Conservation (phyloP, 495 filamentous ascomycete species). For the Neurospora hispaniola region DNA sequence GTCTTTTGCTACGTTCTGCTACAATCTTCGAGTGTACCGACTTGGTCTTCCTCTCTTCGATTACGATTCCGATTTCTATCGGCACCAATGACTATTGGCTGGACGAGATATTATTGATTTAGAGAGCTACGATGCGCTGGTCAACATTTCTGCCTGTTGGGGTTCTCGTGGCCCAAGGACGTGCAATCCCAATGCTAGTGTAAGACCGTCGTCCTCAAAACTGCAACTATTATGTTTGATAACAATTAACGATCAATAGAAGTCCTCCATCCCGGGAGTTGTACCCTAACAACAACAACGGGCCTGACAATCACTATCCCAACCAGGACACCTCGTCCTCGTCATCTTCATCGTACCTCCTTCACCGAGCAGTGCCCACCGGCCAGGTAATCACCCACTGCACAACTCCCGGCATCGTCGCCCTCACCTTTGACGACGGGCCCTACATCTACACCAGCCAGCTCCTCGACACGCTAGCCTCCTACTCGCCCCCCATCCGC, state of each 20-base stretch:
- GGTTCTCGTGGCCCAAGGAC: neutral
- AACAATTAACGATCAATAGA: neutral
- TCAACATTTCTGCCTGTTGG: neutral
- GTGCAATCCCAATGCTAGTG: neutral
- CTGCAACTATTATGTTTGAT: neutral
- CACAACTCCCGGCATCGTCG: constrained; percentile 32
- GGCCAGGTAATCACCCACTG: constrained; percentile 47
- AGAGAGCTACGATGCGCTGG: neutral
- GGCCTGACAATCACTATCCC: too few species aligned
- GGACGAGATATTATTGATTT: neutral
- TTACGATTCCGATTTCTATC: neutral
- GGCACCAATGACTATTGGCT: neutral
- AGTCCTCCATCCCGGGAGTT: neutral
- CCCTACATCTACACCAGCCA: constrained; percentile 26
- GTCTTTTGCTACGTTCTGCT: neutral
- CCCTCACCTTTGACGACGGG: constrained; percentile 37
- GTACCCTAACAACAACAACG: too few species aligned
- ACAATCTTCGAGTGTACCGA: neutral
- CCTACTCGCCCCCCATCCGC: constrained; percentile 38
- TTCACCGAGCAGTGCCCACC: constrained; percentile 7
- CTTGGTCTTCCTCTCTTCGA: neutral
- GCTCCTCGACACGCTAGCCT: constrained; percentile 20
- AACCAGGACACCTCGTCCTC: too few species aligned
- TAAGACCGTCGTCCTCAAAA: neutral
- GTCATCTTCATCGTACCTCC: neutral